Base-by-base conservation (phyloP, 805 yeast genomes). In the Metschnikowia peoriensis region DNA sequence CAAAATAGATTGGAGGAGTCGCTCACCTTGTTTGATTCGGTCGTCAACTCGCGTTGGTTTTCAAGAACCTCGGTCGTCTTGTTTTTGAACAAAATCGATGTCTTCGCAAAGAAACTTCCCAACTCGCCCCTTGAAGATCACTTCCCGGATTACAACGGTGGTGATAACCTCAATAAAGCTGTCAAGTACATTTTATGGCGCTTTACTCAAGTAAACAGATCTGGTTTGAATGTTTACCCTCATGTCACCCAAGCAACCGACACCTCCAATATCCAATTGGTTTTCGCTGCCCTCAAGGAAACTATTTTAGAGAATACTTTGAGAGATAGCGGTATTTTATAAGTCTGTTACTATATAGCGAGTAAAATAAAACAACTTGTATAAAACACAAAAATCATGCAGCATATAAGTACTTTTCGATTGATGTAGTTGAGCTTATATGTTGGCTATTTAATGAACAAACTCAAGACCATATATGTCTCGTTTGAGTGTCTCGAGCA, bases 201-300 rank as follows among this genome's bases (percentile, higher is more conserved):
- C 64, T 91, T 91, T 66, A 85, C 89, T 39, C 90, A 87, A 66
- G 82, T 89, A 45, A 92, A 91, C 66, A 78, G 96, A 58, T 84
- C 94, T 1, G 89, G 90, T 17, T 74, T 90, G 56, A 87, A 85
- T 54, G 81, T 92, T 35, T 88, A 88, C 62, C 97, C 97, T 11
- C 96, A 91, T 68, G 88, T 91, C 27, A 91, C 97, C 4, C 97
- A 91, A 69, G 97, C 97, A 0, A 91, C 97, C 0, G 97, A 91
- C 66, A 91, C 97, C 7, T 84, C 89, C 29, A 91, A 91, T 68
- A 90, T 92, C 56, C 84, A 87, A 63, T 72, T 90, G 61, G 97
- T 91, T 6, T 86, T 88, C 71, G 91, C 90, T 11, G 92, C 93
- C 7, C 89, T 88, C 38, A 85, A 84, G 62, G 94, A 88, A 65